Percentiles rank a stretch among this genome's conserved stretches.
Conservation (phyloP, 225 moss, liverwort and hornwort genomes). For the Antitrichia curtipendula region DNA sequence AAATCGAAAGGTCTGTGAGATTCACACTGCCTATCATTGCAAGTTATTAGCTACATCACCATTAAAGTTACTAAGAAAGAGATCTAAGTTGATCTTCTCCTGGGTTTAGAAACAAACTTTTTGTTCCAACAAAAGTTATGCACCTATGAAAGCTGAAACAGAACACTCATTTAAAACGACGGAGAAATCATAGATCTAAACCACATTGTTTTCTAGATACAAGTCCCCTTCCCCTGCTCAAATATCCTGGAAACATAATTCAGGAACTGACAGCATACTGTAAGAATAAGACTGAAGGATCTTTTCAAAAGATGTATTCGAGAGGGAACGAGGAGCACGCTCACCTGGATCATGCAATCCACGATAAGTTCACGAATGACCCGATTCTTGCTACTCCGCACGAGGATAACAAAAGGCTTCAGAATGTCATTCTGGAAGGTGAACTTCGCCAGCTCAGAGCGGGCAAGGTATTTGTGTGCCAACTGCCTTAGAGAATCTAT, state of each 20-base stretch:
- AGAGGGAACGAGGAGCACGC: not conserved
- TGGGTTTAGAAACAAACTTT: not conserved
- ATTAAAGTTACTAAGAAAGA: not conserved
- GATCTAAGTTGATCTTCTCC: not conserved
- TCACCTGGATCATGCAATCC: slow-evolving; percentile 91
- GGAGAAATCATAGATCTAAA: not conserved
- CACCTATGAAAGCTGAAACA: not conserved
- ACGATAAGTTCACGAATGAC: slow-evolving; percentile 82
- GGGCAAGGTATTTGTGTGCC: slow-evolving; percentile 82
- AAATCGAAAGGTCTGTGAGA: not conserved
- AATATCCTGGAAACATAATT: not conserved
- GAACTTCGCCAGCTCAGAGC: slow-evolving; percentile 78
- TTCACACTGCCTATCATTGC: not conserved
- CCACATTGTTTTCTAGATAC: not conserved
- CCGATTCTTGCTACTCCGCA: slow-evolving; percentile 63
- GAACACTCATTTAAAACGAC: not conserved
- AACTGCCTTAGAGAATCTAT: slow-evolving; percentile 91
- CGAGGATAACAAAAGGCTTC: slow-evolving; percentile 87
- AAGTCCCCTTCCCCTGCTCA: not conserved
- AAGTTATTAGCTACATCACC: not conserved
- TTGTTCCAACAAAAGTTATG: not conserved
- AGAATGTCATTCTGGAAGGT: slow-evolving; percentile 94
- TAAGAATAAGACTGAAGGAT: not conserved
- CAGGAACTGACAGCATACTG: not conserved
- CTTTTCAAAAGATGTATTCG: not conserved